These are phyloP conservation scores for Asclepias syriaca DNA, from an alignment of 257 asterid species.

Conservation along the genomic window DNA sequence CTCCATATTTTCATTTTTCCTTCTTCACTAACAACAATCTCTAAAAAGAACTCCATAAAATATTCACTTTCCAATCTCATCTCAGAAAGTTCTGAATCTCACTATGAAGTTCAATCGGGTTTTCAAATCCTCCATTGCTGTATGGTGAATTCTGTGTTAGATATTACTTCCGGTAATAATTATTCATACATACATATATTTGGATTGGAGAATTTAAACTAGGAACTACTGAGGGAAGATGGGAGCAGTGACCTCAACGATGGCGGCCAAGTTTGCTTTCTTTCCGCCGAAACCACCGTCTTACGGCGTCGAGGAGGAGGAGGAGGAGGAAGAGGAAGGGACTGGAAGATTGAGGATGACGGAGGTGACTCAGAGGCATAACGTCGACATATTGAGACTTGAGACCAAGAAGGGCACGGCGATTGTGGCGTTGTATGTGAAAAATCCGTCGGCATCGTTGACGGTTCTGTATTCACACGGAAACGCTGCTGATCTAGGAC, in stretches of 20 bases:
- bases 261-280: slow-evolving; percentile 94
- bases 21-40: not conserved
- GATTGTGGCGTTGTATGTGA: slow-evolving; percentile 73
- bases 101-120: not conserved
- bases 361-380: slow-evolving; percentile 69
- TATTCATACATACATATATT: not conserved
- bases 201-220: not conserved
- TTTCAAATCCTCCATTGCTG: not conserved
- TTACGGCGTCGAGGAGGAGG: slow-evolving; percentile 48
- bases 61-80: slow-evolving; percentile 11
- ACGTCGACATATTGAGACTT: slow-evolving; percentile 76
- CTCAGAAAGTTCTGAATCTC: not conserved
- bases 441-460: slow-evolving; percentile 69
- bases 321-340: slow-evolving; percentile 38
- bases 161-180: not conserved
- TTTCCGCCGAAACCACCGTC: slow-evolving; percentile 94
- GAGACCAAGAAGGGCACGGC: slow-evolving; percentile 70
- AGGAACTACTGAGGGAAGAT: slow-evolving; percentile 19
- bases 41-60: not conserved
- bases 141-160: not conserved
- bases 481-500: slow-evolving; percentile 98
- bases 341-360: slow-evolving; percentile 73
- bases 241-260: slow-evolving; percentile 91
- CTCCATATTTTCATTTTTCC: slow-evolving; percentile 28
- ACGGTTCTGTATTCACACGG: slow-evolving; percentile 91